A percentile compares a stretch with the other conserved stretches of the same genome.
These are phyloP conservation scores for Leptographium procerum DNA, from an alignment of 2,329 filamentous ascomycete species.

Conservation along the genomic window DNA sequence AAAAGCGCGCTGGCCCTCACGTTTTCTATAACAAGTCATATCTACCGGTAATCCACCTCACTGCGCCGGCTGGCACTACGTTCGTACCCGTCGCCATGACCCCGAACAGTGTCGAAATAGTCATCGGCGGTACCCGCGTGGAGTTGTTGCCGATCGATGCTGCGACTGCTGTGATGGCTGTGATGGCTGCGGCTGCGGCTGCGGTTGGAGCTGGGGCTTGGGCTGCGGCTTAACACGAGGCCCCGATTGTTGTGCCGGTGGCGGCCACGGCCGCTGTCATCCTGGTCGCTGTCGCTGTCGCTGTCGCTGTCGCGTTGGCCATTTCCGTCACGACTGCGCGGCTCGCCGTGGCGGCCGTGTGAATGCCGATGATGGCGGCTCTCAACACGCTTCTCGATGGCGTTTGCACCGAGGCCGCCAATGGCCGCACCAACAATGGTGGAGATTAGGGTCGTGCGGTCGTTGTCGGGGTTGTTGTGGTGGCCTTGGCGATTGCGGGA, in stretches of 20 bases:
- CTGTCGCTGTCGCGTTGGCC: conserved; percentile 7
- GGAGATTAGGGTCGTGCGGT: conserved; percentile 27
- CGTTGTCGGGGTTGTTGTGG: conserved; percentile 13
- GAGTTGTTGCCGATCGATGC: background rate
- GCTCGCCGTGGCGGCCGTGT: conserved; percentile 9
- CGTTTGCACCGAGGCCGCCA: conserved; percentile 43
- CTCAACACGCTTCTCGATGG: conserved; percentile 33
- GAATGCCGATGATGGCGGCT: conserved; percentile 21
- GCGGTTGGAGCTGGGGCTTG: background rate
- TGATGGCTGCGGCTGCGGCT: background rate
- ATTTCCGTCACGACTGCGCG: too few species aligned
- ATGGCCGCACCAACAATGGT: conserved; percentile 44
- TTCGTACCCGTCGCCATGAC: background rate
- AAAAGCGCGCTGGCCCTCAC: background rate
- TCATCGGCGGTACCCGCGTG: conserved; percentile 10
- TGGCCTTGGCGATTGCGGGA: conserved; percentile 14
- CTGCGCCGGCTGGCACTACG: background rate
- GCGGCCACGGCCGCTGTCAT: conserved; percentile 14
- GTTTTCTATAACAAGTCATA: too few species aligned
- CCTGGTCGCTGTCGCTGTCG: background rate
- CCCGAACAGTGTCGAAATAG: conserved; percentile 6
- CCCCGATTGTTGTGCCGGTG: conserved; percentile 9
- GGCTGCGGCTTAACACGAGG: conserved; percentile 8
- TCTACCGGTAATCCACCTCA: background rate
- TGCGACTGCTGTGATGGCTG: background rate